Conservation (phyloP, 805 yeast genomes). For the Cyberlindnera mycetangii region DNA sequence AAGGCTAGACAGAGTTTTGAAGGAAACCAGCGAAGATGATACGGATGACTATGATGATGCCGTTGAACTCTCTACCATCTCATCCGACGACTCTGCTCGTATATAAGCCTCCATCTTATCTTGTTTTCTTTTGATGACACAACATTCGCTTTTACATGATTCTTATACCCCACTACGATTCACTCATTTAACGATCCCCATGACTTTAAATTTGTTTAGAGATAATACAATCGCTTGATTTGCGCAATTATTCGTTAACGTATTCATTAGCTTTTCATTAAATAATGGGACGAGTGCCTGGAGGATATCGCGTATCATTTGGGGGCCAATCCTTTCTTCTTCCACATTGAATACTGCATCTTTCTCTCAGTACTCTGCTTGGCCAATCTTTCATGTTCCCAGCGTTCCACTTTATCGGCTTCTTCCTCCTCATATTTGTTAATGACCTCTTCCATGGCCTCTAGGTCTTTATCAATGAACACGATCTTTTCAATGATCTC, state of each 20-base stretch:
- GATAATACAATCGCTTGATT: neutral
- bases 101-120: neutral
- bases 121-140: neutral
- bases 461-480: neutral
- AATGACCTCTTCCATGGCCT: neutral
- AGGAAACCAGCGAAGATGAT: neutral
- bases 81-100: neutral
- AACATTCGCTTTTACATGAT: neutral
- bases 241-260: neutral
- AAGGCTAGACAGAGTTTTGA: neutral
- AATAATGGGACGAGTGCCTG: neutral
- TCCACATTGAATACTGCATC: neutral
- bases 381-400: neutral
- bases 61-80: neutral
- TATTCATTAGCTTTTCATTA: slow-evolving; percentile 2
- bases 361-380: neutral
- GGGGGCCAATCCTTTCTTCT: neutral
- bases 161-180: slow-evolving; percentile 2
- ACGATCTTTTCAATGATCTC: neutral
- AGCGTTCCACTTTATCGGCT: neutral
- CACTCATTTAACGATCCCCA: slow-evolving; percentile 11
- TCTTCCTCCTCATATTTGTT: neutral
- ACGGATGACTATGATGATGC: slow-evolving; percentile 1
- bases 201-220: too few species aligned
- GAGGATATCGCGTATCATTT: neutral